Base-by-base conservation (phyloP, 768 basidiomycete species). In the Tylopilus felleus region DNA sequence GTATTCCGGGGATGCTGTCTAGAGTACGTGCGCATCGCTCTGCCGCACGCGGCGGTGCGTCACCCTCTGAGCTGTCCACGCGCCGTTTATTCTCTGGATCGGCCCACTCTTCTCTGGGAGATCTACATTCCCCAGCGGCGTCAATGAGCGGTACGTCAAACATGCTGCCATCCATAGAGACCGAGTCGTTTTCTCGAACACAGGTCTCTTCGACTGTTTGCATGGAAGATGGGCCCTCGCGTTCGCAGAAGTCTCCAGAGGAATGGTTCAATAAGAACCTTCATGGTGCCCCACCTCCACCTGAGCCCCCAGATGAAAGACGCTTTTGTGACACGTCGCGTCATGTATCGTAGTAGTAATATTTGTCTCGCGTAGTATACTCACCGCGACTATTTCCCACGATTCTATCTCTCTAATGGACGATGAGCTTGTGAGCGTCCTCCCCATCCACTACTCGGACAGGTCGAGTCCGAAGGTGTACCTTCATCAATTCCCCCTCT, bases 401-500 rank as follows among this genome's bases (percentile, higher is more conserved):
- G 54, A 25, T 29, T 22, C 21, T 22, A 14, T 28, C 7, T 33
- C 33, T 33, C 16, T 33, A 23, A 65, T 69, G 69, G 65, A 82
- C 57, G 89, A 90, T 70, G 81, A 84, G 60, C 69, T 90, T 51
- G 76, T 91, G 55, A 75, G 75, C 60, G 74, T 83, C 45, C 75
- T 93, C 48, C 91, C 91, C 35, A 80, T 93, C 49, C 85, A 85
- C 60, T 83, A 80, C 59, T 85, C 88, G 38, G 81, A 85, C 65
- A 69, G 72, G 16, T 79, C 87, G 21, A 66, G 73, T 31, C 80
- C 85, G 3, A 78, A 84, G 63, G 67, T 93, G 36, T 88, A 92
- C 35, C 69, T 93, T 5, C 89, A 92, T 61, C 91, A 93, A 60
- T 93, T 84, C 61, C 91, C 92, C 6, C 78, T 93, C 8, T 74